Percentiles rank a stretch among this genome's conserved stretches.
Evolutionary conservation across 495 filamentous ascomycete species (phyloP).

Genomic region (Amphirosellinia nigrospora): DNA sequence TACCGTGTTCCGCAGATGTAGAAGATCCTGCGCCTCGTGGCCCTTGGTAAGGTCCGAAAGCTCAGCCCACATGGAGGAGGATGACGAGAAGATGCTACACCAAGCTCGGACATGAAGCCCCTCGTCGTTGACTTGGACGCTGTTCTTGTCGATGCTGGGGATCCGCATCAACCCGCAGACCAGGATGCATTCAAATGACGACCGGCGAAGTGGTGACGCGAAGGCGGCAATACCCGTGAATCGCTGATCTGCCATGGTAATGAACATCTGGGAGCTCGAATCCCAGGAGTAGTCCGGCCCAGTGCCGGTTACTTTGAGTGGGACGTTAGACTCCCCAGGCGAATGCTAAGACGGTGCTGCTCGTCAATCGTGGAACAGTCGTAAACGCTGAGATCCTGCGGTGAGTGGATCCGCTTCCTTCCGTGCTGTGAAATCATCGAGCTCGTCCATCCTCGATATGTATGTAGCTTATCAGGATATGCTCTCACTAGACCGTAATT

Average conservation of each 20-base stretch:
- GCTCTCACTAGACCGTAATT: constrained; percentile 7
- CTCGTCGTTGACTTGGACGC: constrained; percentile 12
- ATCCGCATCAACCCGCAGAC: constrained; percentile 3
- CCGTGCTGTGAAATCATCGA: constrained; percentile 5
- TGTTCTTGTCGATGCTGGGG: constrained; percentile 11
- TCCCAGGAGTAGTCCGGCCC: constrained; percentile 11
- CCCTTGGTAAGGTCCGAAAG: constrained; percentile 13
- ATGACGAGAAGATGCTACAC: constrained; percentile 4
- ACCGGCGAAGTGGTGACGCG: constrained; percentile 1
- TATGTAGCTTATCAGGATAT: constrained; percentile 5
- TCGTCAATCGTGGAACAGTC: constrained; percentile 6
- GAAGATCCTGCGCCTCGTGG: constrained; percentile 4
- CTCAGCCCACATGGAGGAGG: constrained; percentile 5
- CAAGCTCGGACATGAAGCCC: constrained; percentile 6
- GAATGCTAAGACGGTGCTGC: constrained; percentile 12
- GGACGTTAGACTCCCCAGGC: not conserved
- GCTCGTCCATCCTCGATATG: constrained; percentile 8
- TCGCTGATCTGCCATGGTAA: constrained; percentile 3
- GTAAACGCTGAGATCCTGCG: not conserved
- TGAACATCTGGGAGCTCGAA: constrained; percentile 2
- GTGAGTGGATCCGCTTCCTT: not conserved
- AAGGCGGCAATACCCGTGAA: constrained; percentile 13
- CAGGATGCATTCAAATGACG: not conserved
- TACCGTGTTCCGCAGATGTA: constrained; percentile 5
- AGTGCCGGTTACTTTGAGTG: not conserved